Conservation (phyloP, 2,329 filamentous ascomycete species). For the Diaporthe sp. region DNA sequence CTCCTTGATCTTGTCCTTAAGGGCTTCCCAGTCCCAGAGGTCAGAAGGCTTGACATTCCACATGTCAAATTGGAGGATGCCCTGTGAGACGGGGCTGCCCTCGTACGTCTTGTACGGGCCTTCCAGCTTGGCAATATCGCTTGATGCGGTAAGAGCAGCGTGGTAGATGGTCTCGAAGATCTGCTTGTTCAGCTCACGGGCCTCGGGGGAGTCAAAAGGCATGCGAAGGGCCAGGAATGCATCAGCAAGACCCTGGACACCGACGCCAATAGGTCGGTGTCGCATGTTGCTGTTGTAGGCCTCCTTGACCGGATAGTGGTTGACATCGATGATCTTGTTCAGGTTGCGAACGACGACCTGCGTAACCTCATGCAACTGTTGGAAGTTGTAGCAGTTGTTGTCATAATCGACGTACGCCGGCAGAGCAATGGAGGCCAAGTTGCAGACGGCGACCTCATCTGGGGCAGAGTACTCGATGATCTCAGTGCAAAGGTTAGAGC, state of each 20-base stretch:
- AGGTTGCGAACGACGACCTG: constrained; percentile 94
- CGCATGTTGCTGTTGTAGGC: constrained; percentile 97
- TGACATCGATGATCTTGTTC: constrained; percentile 98
- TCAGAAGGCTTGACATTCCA: constrained; percentile 95
- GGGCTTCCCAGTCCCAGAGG: constrained; percentile 93
- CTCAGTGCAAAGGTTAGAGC: constrained; percentile 98
- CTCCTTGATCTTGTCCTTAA: constrained; percentile 93
- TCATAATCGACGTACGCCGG: constrained; percentile 92
- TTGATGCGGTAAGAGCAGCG: constrained; percentile 89
- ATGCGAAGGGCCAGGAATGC: constrained; percentile 96
- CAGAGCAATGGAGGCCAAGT: constrained; percentile 93
- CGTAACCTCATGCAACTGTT: constrained; percentile 94
- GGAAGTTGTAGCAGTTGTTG: constrained; percentile 90
- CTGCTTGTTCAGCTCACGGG: constrained; percentile 93
- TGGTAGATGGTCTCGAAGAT: constrained; percentile 99
- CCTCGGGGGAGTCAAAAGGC: constrained; percentile 97
- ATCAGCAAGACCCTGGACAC: constrained; percentile 97
- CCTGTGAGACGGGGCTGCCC: constrained; percentile 94
- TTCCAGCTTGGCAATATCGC: constrained; percentile 85
- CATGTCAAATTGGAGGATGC: constrained; percentile 98
- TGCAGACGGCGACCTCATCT: constrained; percentile 98
- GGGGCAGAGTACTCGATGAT: constrained; percentile 98
- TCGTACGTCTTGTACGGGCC: constrained; percentile 92
- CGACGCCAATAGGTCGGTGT: constrained; percentile 94
- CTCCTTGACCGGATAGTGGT: constrained; percentile 97